Evolutionary conservation across 2,329 filamentous ascomycete species (phyloP).

Genomic region (Pseudogymnoascus verrucosus): DNA sequence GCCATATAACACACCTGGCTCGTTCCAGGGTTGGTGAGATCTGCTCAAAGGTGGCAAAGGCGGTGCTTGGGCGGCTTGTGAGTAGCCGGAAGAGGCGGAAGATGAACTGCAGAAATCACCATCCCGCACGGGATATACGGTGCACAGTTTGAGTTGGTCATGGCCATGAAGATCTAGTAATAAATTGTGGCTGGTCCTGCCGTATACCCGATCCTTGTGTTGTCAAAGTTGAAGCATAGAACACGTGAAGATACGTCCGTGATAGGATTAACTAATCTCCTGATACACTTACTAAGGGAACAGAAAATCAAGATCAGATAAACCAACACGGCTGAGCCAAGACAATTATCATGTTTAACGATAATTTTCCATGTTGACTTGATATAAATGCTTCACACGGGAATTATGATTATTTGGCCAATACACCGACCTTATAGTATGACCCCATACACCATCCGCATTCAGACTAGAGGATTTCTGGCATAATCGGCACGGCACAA

Average conservation of each 20-base stretch:
- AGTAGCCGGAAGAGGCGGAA: not conserved
- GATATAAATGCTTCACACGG: not conserved
- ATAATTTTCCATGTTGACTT: not conserved
- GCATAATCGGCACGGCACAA: not conserved
- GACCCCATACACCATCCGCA: not conserved
- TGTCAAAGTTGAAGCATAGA: not conserved
- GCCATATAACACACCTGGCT: not conserved
- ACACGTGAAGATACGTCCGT: not conserved
- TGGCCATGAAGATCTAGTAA: not conserved
- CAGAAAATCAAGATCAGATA: not conserved
- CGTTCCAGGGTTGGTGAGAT: not conserved
- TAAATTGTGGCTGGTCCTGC: not conserved
- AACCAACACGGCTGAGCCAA: not conserved
- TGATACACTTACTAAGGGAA: not conserved
- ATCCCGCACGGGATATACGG: not conserved
- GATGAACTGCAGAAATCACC: not conserved
- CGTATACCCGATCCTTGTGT: not conserved
- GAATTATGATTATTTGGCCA: not conserved
- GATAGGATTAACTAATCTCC: not conserved
- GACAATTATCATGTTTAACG: not conserved
- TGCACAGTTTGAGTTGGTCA: not conserved
- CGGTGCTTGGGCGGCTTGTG: not conserved
- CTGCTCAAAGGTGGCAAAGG: not conserved
- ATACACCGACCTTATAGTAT: not conserved
- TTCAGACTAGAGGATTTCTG: slow-evolving; percentile 1